Conservation (phyloP, 2,329 filamentous ascomycete species). For the Calonectria crousiana region DNA sequence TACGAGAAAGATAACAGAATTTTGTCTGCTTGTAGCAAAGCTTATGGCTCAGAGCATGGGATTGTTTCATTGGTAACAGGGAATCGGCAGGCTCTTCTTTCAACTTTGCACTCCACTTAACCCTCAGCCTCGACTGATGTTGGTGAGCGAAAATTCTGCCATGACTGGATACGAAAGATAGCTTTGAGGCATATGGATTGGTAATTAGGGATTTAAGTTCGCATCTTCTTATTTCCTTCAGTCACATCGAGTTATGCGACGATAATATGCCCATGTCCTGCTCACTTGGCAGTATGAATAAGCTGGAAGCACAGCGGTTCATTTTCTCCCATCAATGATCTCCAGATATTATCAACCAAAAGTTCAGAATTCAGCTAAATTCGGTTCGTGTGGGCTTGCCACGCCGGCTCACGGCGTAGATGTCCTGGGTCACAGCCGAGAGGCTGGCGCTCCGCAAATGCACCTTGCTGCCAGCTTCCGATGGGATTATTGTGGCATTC, state of each 20-base stretch:
- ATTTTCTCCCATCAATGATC: neutral
- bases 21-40: neutral
- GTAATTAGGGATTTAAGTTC: no score
- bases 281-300: no score
- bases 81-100: neutral
- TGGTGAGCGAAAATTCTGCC: no score
- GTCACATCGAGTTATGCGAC: no score
- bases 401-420: neutral
- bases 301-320: neutral
- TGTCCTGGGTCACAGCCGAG: neutral
- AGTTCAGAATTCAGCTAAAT: neutral
- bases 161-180: no score
- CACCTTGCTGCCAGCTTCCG: neutral
- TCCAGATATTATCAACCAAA: neutral
- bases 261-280: no score
- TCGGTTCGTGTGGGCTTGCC: neutral
- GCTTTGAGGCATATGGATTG: no score
- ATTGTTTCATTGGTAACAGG: neutral
- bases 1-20: neutral
- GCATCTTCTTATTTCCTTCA: no score
- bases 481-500: neutral
- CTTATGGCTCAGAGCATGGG: neutral
- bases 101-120: no score
- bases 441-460: neutral
- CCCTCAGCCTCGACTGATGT: no score